These are phyloP conservation scores for Spinacia oleracea DNA, from an alignment of 179 eudicot species.

Conservation along the genomic window DNA sequence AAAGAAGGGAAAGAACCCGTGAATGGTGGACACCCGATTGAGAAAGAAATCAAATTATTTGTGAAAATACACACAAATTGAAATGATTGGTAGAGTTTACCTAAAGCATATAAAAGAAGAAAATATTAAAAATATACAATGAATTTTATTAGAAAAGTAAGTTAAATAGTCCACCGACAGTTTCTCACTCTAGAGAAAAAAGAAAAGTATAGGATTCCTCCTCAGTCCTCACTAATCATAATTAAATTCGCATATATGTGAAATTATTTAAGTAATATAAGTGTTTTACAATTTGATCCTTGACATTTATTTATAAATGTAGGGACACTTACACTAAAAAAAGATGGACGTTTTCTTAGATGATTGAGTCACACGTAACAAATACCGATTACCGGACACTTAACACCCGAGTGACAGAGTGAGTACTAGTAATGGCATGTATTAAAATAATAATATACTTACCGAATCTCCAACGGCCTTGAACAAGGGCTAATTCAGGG, in stretches of 20 bases:
- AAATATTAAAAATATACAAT: background rate
- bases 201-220: background rate
- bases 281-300: no score
- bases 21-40: slow-evolving; percentile 31
- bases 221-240: slow-evolving; percentile 3
- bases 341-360: no score
- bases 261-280: no score
- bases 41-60: background rate
- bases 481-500: slow-evolving; percentile 69
- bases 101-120: slow-evolving; percentile 24
- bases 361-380: no score
- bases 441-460: no score
- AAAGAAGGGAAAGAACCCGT: slow-evolving; percentile 26
- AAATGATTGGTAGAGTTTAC: slow-evolving; percentile 15
- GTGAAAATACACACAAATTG: background rate
- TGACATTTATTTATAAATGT: no score
- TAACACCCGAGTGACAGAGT: no score
- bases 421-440: no score
- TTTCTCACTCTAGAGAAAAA: background rate
- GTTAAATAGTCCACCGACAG: slow-evolving; percentile 34
- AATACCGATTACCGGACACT: no score
- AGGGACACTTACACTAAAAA: no score
- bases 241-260: background rate
- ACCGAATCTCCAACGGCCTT: slow-evolving; percentile 90
- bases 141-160: background rate